A percentile compares a stretch with the other conserved stretches of the same genome.
These are phyloP conservation scores for Magnolia changhungtana DNA, from an alignment of 164 flowering plant species.

Conservation along the genomic window DNA sequence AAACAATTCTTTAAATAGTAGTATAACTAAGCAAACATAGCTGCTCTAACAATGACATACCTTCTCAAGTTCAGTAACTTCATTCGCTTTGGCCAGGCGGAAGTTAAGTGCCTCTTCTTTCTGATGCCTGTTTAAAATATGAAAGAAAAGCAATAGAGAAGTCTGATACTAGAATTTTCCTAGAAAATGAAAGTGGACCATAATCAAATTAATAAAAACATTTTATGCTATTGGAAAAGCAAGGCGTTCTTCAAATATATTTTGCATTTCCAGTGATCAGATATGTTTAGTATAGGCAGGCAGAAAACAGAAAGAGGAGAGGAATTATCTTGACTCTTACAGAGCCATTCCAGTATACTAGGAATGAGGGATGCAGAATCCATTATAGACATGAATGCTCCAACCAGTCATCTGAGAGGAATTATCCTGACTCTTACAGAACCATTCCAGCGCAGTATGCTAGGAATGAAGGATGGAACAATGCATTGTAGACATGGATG, in stretches of 20 bases:
- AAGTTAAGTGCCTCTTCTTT: slow-evolving; percentile 84
- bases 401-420: too few species aligned
- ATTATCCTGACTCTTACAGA: too few species aligned
- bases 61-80: slow-evolving; percentile 73
- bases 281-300: too few species aligned
- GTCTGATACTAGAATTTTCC: neutral
- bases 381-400: too few species aligned
- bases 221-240: neutral
- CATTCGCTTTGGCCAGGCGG: slow-evolving; percentile 57
- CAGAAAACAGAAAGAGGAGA: too few species aligned
- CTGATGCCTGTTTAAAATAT: slow-evolving; percentile 47
- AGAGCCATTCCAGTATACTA: too few species aligned
- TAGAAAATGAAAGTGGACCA: neutral
- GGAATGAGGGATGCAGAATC: too few species aligned
- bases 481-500: too few species aligned
- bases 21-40: neutral
- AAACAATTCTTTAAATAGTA: neutral
- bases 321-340: too few species aligned
- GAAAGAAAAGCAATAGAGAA: neutral
- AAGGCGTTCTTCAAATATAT: neutral
- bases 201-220: neutral
- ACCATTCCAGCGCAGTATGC: too few species aligned
- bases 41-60: slow-evolving; percentile 26
- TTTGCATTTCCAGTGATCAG: neutral
- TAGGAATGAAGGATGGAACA: too few species aligned